phyloP scores from a whole-genome alignment of 139 green algal genomes.

The Ostreobium quekettii region DNA sequence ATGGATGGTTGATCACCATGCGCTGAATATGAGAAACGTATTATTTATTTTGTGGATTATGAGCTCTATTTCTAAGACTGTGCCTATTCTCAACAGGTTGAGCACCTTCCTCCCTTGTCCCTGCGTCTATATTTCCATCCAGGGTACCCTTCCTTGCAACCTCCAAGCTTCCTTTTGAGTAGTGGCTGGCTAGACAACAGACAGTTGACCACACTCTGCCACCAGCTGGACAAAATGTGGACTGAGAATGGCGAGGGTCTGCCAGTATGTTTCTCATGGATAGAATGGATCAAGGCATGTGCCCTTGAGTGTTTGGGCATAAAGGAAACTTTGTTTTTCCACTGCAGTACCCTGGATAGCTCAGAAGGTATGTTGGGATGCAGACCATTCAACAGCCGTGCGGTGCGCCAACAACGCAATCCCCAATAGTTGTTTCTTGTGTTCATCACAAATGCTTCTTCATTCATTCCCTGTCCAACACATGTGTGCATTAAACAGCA shows the following conservation, averaged over 20 bases:
- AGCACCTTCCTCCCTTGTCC: constrained; percentile 10
- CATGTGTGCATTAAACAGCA: not conserved
- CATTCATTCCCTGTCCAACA: not conserved
- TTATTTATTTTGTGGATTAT: not conserved
- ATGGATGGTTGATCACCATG: no score
- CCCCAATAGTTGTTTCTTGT: not conserved
- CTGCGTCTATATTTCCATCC: constrained; percentile 5
- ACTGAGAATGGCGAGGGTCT: not conserved
- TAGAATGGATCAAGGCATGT: constrained; percentile 15
- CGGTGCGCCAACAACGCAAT: not conserved
- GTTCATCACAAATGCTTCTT: not conserved
- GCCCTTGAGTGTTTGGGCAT: not conserved
- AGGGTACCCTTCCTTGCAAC: constrained; percentile 1
- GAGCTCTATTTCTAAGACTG: not conserved
- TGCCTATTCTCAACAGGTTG: not conserved
- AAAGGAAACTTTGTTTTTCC: not conserved
- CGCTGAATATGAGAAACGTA: not conserved
- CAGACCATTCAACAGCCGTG: not conserved
- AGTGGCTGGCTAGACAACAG: not conserved
- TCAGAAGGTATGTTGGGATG: not conserved
- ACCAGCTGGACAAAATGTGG: constrained; percentile 2
- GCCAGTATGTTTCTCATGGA: constrained; percentile 15
- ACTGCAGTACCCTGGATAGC: not conserved
- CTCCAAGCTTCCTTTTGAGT: not conserved
- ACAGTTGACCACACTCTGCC: not conserved